These are phyloP conservation scores for Rosa rugosa DNA, from an alignment of 306 rosid species.

Conservation along the genomic window DNA sequence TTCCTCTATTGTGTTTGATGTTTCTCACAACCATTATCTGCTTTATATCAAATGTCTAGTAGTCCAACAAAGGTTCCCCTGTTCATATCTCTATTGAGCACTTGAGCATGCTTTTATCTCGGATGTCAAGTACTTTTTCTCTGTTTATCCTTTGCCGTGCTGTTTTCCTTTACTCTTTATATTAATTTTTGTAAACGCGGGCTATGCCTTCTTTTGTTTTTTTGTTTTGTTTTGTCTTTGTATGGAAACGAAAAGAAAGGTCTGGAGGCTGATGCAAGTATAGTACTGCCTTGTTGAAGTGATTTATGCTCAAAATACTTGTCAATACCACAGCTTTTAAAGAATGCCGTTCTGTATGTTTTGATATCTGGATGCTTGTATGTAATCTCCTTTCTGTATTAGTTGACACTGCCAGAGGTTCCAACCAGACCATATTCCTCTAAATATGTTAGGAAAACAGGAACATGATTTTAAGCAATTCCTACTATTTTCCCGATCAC, in stretches of 20 bases:
- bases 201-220: neutral
- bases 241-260: neutral
- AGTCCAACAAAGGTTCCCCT: neutral
- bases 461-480: neutral
- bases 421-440: neutral
- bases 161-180: neutral
- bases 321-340: neutral
- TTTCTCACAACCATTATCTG: constrained; percentile 9
- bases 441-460: neutral
- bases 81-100: neutral
- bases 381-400: no score
- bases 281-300: neutral
- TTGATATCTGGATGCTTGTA: no score
- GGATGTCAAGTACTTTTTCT: neutral
- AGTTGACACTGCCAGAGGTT: neutral
- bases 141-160: neutral
- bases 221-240: neutral
- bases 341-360: neutral
- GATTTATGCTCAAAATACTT: neutral
- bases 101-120: neutral
- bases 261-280: neutral
- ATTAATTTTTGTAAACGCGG: neutral
- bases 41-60: constrained; percentile 17
- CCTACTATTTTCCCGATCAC: neutral
- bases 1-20: neutral